Evolutionary conservation across 2,329 filamentous ascomycete species (phyloP).

Genomic region (Penicillium sclerotiorum): DNA sequence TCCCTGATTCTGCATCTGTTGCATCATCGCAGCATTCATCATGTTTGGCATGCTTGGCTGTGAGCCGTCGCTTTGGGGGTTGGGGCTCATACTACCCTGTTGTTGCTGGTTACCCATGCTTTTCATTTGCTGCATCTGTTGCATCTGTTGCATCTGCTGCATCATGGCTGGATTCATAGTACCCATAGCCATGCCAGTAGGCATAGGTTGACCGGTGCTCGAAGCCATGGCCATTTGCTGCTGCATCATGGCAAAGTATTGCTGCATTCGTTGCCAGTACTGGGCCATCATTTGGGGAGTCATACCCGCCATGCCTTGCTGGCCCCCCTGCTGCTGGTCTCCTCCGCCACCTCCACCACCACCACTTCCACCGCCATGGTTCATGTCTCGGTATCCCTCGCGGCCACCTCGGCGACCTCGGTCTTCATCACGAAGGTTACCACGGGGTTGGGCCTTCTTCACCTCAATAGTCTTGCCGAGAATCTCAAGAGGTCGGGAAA

Average conservation of each 20-base stretch:
- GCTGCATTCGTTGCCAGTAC: slow-evolving; percentile 98
- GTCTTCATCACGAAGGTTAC: slow-evolving; percentile 91
- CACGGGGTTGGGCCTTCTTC: slow-evolving; percentile 94
- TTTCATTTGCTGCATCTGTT: slow-evolving; percentile 67
- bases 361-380: slow-evolving; percentile 37
- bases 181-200: slow-evolving; percentile 59
- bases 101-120: slow-evolving; percentile 38
- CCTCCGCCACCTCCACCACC: slow-evolving; percentile 25
- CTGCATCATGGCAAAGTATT: slow-evolving; percentile 94
- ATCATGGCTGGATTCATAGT: slow-evolving; percentile 75
- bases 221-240: slow-evolving; percentile 74
- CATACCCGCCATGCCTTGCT: slow-evolving; percentile 61
- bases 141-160: slow-evolving; percentile 70
- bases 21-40: slow-evolving; percentile 74
- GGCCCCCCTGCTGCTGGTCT: slow-evolving; percentile 51
- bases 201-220: slow-evolving; percentile 46
- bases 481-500: slow-evolving; percentile 83
- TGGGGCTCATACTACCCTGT: slow-evolving; percentile 39
- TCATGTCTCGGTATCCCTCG: slow-evolving; percentile 44
- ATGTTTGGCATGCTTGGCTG: slow-evolving; percentile 59
- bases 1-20: slow-evolving; percentile 57
- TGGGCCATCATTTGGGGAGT: slow-evolving; percentile 97
- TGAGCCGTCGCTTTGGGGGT: slow-evolving; percentile 45
- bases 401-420: slow-evolving; percentile 57
- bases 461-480: slow-evolving; percentile 96